Evolutionary conservation across 768 basidiomycete genomes (phyloP).

Genomic region (Phylloporus rhodoxanthus): DNA sequence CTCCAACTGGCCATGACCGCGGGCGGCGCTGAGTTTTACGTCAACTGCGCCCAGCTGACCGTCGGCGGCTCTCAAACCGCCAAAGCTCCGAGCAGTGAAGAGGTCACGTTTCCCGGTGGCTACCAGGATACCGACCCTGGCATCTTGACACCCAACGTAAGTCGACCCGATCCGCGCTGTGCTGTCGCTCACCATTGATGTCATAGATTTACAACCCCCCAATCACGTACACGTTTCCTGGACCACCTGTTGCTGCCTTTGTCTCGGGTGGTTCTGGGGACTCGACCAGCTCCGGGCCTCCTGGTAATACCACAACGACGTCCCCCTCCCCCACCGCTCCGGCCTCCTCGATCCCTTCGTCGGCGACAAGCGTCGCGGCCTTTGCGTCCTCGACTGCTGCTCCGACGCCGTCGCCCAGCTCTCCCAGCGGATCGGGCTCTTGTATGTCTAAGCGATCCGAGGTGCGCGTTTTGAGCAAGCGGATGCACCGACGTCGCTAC

Average conservation of each 20-base stretch:
- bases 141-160: conserved; percentile 47
- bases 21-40: conserved; percentile 50
- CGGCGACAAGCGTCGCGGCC: background rate
- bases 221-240: conserved; percentile 47
- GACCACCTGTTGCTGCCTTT: conserved; percentile 44
- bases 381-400: background rate
- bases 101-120: conserved; percentile 58
- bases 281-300: background rate
- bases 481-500: background rate
- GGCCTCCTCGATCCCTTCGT: background rate
- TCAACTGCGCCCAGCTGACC: conserved; percentile 24
- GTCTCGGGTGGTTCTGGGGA: conserved; percentile 12
- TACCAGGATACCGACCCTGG: conserved; percentile 67
- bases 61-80: conserved; percentile 25
- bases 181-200: background rate
- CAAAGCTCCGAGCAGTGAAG: conserved; percentile 22
- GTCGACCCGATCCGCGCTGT: background rate
- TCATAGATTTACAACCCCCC: conserved; percentile 29
- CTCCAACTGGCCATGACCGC: conserved; percentile 53
- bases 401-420: background rate
- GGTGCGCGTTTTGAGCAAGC: background rate
- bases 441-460: background rate
- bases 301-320: background rate
- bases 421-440: background rate
- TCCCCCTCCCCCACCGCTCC: background rate